Percentiles rank a stretch among this genome's conserved stretches.
These are phyloP conservation scores for Medicago lupulina DNA, from an alignment of 306 rosid genomes.

Conservation along the genomic window DNA sequence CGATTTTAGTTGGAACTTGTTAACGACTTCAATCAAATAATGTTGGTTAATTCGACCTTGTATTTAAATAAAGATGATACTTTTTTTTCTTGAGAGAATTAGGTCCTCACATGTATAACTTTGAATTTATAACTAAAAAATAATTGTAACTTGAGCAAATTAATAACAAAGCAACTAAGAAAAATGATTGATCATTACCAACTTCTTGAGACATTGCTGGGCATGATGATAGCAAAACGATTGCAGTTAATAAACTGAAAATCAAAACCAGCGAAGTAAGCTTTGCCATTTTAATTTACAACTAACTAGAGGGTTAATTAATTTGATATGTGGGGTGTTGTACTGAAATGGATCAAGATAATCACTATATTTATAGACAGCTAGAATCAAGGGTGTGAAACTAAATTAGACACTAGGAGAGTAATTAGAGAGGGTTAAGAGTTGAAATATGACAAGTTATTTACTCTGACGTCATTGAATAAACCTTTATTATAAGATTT, in stretches of 20 bases:
- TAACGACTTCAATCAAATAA: too few species aligned
- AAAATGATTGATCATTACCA: constrained; percentile 46
- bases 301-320: not conserved
- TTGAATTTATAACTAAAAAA: too few species aligned
- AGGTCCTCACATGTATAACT: too few species aligned
- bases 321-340: not conserved
- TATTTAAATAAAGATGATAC: too few species aligned
- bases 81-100: too few species aligned
- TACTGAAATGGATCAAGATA: not conserved
- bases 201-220: constrained; percentile 56
- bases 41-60: too few species aligned
- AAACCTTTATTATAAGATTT: constrained; percentile 7
- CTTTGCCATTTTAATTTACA: constrained; percentile 43
- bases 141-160: not conserved
- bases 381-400: not conserved
- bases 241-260: constrained; percentile 43
- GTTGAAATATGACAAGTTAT: not conserved
- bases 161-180: not conserved
- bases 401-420: not conserved
- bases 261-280: constrained; percentile 25
- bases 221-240: constrained; percentile 40
- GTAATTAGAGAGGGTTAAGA: not conserved
- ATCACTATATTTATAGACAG: constrained; percentile 31
- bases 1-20: too few species aligned
- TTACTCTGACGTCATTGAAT: not conserved